Base-by-base conservation (phyloP, 2,329 filamentous ascomycete genomes). In the Monosporascus sp. region DNA sequence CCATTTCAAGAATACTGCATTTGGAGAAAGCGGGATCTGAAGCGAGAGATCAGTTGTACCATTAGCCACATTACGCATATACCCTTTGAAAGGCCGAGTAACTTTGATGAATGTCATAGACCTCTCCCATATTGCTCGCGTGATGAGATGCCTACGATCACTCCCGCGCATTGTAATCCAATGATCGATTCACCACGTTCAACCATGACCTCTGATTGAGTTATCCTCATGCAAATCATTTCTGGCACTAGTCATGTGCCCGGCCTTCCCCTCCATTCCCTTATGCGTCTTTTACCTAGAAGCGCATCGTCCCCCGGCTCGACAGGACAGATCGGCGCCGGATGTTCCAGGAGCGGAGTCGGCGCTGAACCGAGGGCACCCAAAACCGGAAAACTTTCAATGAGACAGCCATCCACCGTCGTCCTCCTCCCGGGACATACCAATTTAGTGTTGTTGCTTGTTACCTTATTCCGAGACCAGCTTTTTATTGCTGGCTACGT, bases 41-140 rank as follows among this genome's bases (percentile, higher is more conserved):
- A 60, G 54, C 52, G 56, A 58, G 54, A 56, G 54, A 53, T 57
- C 52, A 51, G 40, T 47, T 62, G 60, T 62, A 62, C 58, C 59
- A 61, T 62, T 62, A 62, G 55, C 58, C 50, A 54, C 49, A 57
- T 53, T 57, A 60, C 54, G 57, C 60, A 62, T 62, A 62, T 62
- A 62, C 60, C 59, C 60, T 52, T 35, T 48, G 47, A 49, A 61
- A 58, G 60, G 60, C 58, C 58, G 59, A 62, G 60, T 55, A 61
- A 52, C 43, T 43, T 20, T 37, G 50, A 54, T 26, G 40, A 31
- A 55, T 46, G 43, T 24, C 40, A 53, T 53, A 27, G 46, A 50
- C 52, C 49, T 43, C 49, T 50, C 49, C 54, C 46, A 37, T 48
- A 53, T 48, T 56, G 49, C 56, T 50, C 40, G 37, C 47, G 35